Percentiles rank a stretch among this genome's conserved stretches.
phyloP scores from a whole-genome alignment of 2,329 filamentous ascomycete genomes.

The Ustulina deusta region DNA sequence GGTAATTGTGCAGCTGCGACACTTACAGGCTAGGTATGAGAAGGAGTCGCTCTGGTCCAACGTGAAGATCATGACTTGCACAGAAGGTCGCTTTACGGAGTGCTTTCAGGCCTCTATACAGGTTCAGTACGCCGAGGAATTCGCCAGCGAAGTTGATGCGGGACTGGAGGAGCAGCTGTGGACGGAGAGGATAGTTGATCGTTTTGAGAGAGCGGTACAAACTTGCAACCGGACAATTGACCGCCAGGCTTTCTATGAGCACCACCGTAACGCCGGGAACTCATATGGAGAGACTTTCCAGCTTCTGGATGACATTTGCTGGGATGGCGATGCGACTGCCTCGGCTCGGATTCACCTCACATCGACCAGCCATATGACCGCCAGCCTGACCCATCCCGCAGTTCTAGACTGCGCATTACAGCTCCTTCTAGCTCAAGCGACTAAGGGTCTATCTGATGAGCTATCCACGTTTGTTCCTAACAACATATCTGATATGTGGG shows the following conservation, averaged over 20 bases:
- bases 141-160: not conserved
- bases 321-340: too few relatives aligned
- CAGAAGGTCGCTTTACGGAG: not conserved
- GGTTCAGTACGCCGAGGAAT: not conserved
- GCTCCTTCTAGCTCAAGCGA: not conserved
- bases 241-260: not conserved
- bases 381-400: too few relatives aligned
- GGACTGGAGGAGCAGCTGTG: not conserved
- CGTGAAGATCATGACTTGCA: not conserved
- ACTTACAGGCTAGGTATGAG: not conserved
- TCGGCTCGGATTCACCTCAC: too few relatives aligned
- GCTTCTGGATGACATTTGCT: too few relatives aligned
- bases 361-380: too few relatives aligned
- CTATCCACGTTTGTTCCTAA: not conserved
- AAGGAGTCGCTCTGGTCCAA: not conserved
- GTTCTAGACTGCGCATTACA: not conserved
- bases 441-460: not conserved
- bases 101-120: not conserved
- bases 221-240: not conserved
- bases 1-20: not conserved
- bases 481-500: not conserved
- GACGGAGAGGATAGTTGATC: not conserved
- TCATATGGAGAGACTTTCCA: too few relatives aligned
- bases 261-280: too few relatives aligned
- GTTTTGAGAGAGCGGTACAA: not conserved